Base-by-base conservation (phyloP, 2,329 filamentous ascomycete genomes). In the Fusarium nodosum region DNA sequence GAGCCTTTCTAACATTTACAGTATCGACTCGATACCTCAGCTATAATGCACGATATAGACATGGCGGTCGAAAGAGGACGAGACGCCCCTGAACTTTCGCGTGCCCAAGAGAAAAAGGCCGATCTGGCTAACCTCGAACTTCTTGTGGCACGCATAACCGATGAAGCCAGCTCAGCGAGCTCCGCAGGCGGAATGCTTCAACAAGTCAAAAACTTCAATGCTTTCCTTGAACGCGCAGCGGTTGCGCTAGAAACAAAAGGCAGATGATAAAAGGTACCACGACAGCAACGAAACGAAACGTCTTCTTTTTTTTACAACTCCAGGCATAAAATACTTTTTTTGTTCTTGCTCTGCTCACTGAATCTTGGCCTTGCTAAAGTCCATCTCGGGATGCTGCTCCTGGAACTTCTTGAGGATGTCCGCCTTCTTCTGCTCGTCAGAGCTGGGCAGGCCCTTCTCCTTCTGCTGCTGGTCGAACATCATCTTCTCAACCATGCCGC, bases 401-500 rank as follows among this genome's bases (percentile, higher is more conserved):
- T 97, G 91, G 82, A 99, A 98, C 84, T 97, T 93, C 82, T 93
- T 92, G 78, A 99, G 82, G 75, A 99, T 91, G 58, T 99, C 95
- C 77, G 90, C 82, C 87, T 98, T 98, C 86, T 94, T 93, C 86
- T 97, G 90, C 84, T 99, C 96, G 72, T 98, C 96, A 71, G 93
- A 97, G 15, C 91, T 94, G 47, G 94, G 93, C 80, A 91, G 87
- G 7, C 96, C 96, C 80, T 87, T 84, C 84, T 98, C 94, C 88
- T 99, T 99, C 84, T 98, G 94, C 72, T 92, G 87, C 86, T 99
- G 96, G 83, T 99, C 96, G 76, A 88, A 99, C 96, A 99, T 99
- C 96, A 99, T 99, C 88, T 99, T 99, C 89, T 99, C 96, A 45
- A 99, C 96, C 95, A 99, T 98, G 62, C 90, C 88, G 69, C 96